A percentile compares a stretch with the other conserved stretches of the same genome.
phyloP scores from a whole-genome alignment of 116 monocot genomes.

The Dioscorea cayenensis region DNA sequence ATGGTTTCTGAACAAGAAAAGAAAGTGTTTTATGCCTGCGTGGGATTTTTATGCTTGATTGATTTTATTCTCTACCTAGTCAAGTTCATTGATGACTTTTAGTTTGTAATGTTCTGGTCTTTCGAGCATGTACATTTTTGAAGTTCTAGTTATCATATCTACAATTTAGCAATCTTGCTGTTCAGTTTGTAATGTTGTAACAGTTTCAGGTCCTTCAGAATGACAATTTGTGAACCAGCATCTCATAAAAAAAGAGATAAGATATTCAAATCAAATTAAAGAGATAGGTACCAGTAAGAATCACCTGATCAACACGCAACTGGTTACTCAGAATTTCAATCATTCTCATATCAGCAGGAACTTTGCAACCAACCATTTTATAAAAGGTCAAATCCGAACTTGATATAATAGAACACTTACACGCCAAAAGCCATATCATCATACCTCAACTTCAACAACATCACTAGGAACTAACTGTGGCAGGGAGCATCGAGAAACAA shows the following conservation, averaged over 20 bases:
- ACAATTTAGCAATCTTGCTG: neutral
- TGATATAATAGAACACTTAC: neutral
- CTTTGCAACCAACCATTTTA: conserved; percentile 82
- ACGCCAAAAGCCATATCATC: neutral
- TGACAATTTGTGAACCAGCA: neutral
- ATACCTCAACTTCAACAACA: conserved; percentile 99
- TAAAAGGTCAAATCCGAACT: neutral
- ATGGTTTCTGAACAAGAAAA: no score
- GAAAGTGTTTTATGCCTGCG: no score
- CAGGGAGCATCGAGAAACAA: conserved; percentile 93
- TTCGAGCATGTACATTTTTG: no score
- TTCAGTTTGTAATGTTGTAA: no score
- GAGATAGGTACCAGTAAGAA: conserved; percentile 73
- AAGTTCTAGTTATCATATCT: no score
- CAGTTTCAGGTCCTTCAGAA: neutral
- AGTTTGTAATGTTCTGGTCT: no score
- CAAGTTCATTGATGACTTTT: no score
- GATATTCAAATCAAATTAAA: conserved; percentile 1
- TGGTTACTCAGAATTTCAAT: conserved; percentile 92
- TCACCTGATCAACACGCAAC: conserved; percentile 98
- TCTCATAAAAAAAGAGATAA: neutral
- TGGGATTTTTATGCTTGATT: no score
- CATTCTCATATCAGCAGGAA: conserved; percentile 96
- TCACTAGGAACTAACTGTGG: conserved; percentile 97
- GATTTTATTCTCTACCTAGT: no score